Conservation (phyloP, 2,329 filamentous ascomycete species). For the Cytospora mali region DNA sequence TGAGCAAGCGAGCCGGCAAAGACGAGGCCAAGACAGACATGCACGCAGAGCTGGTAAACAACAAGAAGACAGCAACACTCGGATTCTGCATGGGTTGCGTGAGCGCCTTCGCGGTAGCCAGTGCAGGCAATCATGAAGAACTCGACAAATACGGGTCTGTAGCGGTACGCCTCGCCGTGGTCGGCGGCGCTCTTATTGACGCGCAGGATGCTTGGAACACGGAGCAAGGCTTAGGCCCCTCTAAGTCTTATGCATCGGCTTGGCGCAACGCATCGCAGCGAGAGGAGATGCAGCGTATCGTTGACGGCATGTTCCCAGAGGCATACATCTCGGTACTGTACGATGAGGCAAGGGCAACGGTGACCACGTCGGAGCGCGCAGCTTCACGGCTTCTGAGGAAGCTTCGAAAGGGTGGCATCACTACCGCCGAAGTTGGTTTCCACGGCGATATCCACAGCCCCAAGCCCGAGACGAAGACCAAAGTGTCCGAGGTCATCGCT, state of each 20-base stretch:
- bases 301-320: constrained; percentile 30
- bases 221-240: constrained; percentile 30
- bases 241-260: constrained; percentile 33
- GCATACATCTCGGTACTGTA: constrained; percentile 43
- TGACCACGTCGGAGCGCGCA: constrained; percentile 35
- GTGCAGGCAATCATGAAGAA: constrained; percentile 33
- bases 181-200: constrained; percentile 43
- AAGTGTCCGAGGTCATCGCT: no score
- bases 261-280: constrained; percentile 30
- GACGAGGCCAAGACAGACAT: neutral
- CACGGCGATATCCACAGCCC: constrained; percentile 39
- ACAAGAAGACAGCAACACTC: neutral
- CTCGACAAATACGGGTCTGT: constrained; percentile 41
- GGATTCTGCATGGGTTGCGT: constrained; percentile 47
- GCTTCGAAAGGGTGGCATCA: constrained; percentile 35
- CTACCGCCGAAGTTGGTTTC: constrained; percentile 36
- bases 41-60: neutral
- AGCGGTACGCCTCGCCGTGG: constrained; percentile 43
- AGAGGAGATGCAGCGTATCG: constrained; percentile 29
- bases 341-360: constrained; percentile 42
- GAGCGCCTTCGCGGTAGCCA: constrained; percentile 41
- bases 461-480: no score
- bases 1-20: neutral
- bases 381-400: constrained; percentile 30
- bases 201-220: constrained; percentile 34